Base-by-base conservation (phyloP, 495 filamentous ascomycete genomes). In the Penicillium coffeae region DNA sequence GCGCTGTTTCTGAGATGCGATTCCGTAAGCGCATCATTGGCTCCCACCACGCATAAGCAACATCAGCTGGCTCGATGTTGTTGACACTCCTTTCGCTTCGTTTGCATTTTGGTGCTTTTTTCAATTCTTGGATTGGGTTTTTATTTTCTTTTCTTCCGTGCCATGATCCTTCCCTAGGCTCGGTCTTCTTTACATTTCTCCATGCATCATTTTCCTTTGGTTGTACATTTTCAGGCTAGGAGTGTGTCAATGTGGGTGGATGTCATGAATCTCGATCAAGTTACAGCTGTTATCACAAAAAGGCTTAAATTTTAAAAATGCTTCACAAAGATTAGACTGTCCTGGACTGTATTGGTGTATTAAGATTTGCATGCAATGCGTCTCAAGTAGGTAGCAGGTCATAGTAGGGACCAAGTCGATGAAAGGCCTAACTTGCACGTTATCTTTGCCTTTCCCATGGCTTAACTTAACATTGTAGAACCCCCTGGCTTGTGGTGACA, bases 1-100 rank as follows among this genome's bases (percentile, higher is more conserved):
- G 63, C 41, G 56, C 51, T 35, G 25, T 63, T 21, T 65, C 62
- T 8, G 64, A 49, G 21, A 63, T 68, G 62, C 68, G 66, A 25
- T 60, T 60, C 55, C 58, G 59, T 41, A 62, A 60, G 27, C 68
- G 66, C 25, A 39, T 39, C 35, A 42, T 56, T 21, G 56, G 48
- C 8, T 50, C 50, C 25, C 35, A 51, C 44, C 64, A 67, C 47
- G 57, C 54, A 22, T 68, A 58, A 48, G 46, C 41, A 45, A 45
- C 36, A 39, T 54, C 51, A 30, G 59, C 61, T 52, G 56, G 64
- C 14, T 58, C 48, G 42, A 56, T 44, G 21, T 50, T 49, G 33
- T 45, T 21, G 12, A 20, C 33, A 21, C 18, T 30, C 19, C 36
- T 15, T 43, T 44, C 21, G 35, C 9, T 45, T 55, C 42, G 20